Conservation (phyloP, 768 basidiomycete genomes). For the Russula lepida region DNA sequence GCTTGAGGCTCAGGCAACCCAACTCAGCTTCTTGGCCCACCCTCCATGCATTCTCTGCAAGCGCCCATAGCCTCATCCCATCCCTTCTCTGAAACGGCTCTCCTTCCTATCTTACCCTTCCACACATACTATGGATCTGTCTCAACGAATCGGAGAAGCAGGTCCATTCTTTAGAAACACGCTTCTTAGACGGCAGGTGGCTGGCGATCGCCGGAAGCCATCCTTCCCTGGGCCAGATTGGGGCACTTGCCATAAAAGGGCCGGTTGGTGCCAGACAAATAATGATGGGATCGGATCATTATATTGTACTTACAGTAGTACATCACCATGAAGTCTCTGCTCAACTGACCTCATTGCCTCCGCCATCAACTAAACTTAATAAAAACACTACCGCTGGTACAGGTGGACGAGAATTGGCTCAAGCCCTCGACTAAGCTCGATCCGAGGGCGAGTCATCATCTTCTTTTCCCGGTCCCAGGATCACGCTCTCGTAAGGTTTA, state of each 20-base stretch:
- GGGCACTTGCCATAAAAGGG: slow-evolving; percentile 7
- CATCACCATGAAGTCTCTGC: background rate
- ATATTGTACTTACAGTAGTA: background rate
- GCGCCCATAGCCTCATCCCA: slow-evolving; percentile 6
- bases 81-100: slow-evolving; percentile 4
- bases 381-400: background rate
- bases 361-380: background rate
- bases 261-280: background rate
- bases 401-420: too few relatives aligned
- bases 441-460: background rate
- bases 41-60: background rate
- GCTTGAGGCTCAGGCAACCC: slow-evolving; percentile 17
- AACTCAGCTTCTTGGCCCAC: slow-evolving; percentile 13
- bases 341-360: background rate
- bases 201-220: slow-evolving; percentile 16
- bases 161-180: background rate
- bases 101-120: background rate
- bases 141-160: background rate
- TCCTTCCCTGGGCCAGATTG: slow-evolving; percentile 4
- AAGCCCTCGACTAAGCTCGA: background rate
- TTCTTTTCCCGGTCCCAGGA: background rate
- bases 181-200: background rate
- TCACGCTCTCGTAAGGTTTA: background rate
- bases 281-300: slow-evolving; percentile 2
- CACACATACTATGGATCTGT: background rate